Evolutionary conservation across 2,329 filamentous ascomycete species (phyloP), one percentile per base, ranked within the genome.

Genomic region (Claviceps purpurea): DNA sequence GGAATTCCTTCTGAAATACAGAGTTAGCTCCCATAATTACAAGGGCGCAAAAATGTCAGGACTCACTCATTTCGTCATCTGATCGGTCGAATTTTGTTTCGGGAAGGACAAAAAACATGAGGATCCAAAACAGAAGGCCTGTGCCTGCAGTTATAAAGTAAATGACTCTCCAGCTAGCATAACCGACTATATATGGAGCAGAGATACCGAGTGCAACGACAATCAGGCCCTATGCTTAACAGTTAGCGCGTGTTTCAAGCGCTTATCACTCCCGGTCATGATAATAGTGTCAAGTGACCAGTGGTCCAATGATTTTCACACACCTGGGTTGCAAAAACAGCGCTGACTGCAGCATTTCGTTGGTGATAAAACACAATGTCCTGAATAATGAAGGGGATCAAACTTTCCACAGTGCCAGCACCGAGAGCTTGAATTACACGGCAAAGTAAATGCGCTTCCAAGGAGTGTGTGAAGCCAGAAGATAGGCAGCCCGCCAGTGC

Each of bases 371-470:
- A 51, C 6, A 51, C 50, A 16, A 51, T 41, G 11, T 51, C 50
- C 43, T 51, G 50, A 16, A 51, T 51, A 14, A 51, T 51, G 22
- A 51, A 51, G 2, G 50, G 50, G 30, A 51, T 51, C 44, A 51
- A 22, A 22, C 50, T 51, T 18, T 51, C 50, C 2, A 51, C 43
- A 3, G 50, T 51, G 7, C 50, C 50, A 18, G 50, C 50, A 34
- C 50, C 50, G 5, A 51, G 50, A 14, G 50, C 50, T 16, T 51
- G 50, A 5, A 51, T 41, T 1, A 47, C 43, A 20, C 50, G 50
- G 14, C 50, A 51, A 14, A 37, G n/a, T 16, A 51, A n/a, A 22
- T 51, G 50, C 20, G 50, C 34, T 7, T 43, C 50, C 38, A 51
- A 38, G 1, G 34, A 46, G 8, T 44, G 40, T 18, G 40, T 51